Conservation (phyloP, 78 protist genomes). For the Isochrysis galbana region DNA sequence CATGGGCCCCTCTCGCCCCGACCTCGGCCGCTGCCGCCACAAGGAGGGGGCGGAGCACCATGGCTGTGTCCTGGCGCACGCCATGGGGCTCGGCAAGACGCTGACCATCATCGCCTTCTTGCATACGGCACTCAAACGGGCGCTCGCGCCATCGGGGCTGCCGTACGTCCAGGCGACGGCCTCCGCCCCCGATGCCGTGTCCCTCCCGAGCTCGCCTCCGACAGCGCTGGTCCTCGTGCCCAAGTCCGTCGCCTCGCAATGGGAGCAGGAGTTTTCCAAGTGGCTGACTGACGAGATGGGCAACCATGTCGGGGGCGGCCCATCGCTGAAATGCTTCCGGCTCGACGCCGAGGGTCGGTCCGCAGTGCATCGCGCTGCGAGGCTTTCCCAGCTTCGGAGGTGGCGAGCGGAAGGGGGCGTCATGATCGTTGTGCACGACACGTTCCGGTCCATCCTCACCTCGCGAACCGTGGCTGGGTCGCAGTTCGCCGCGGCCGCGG, state of each 20-base stretch:
- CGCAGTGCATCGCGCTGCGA: background rate
- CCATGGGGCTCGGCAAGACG: constrained; percentile 84
- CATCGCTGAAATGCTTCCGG: no score
- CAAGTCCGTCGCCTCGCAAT: constrained; percentile 16
- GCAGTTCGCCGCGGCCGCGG: no score
- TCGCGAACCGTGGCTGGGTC: no score
- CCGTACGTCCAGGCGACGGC: background rate
- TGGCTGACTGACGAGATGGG: constrained; percentile 4
- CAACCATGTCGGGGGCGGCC: background rate
- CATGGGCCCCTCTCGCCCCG: background rate
- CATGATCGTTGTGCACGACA: constrained; percentile 33
- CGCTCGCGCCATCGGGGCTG: background rate
- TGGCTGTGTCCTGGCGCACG: constrained; percentile 82
- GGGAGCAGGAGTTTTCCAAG: constrained; percentile 46
- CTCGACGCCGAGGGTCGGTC: background rate
- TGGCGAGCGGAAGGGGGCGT: constrained; percentile 32
- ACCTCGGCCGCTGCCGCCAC: no score
- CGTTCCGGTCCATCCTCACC: background rate
- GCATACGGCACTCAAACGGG: constrained; percentile 19
- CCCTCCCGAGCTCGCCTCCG: background rate
- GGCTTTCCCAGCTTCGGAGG: background rate
- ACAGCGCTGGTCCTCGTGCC: constrained; percentile 7
- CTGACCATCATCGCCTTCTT: constrained; percentile 52
- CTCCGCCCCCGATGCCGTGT: background rate
- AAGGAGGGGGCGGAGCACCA: background rate